Conservation (phyloP, 495 filamentous ascomycete species). For the Neohortaea acidophila region DNA sequence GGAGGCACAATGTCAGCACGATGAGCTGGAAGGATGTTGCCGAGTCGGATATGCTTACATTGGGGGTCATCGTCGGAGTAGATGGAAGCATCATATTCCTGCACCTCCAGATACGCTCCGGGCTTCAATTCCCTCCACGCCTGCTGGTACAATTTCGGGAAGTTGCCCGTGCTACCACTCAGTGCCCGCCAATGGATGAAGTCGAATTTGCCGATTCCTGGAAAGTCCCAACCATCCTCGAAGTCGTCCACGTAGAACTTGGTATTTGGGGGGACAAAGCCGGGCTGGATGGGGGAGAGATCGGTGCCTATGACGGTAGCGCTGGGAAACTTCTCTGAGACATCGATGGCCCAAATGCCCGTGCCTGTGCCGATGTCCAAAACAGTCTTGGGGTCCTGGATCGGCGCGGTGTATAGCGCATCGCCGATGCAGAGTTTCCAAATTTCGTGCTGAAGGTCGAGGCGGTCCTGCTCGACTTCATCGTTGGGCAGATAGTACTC, state of each 20-base stretch:
- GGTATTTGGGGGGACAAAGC: constrained; percentile 21
- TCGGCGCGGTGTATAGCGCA: constrained; percentile 39
- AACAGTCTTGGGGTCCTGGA: constrained; percentile 22
- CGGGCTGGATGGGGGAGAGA: constrained; percentile 23
- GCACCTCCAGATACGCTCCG: constrained; percentile 23
- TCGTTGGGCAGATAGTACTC: constrained; percentile 17
- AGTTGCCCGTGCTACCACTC: constrained; percentile 16
- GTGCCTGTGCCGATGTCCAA: constrained; percentile 28
- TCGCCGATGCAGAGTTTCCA: constrained; percentile 36
- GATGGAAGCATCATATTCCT: constrained; percentile 17
- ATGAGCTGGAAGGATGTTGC: no score
- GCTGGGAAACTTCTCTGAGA: constrained; percentile 3
- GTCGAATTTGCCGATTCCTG: constrained; percentile 18
- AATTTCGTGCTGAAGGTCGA: constrained; percentile 51
- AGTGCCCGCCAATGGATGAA: constrained; percentile 20
- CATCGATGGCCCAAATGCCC: constrained; percentile 24
- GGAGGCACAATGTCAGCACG: no score
- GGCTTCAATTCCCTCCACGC: constrained; percentile 13
- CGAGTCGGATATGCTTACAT: constrained; percentile 4
- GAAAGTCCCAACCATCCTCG: constrained; percentile 20
- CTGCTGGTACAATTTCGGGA: constrained; percentile 15
- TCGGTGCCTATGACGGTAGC: constrained; percentile 21
- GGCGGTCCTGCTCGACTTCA: constrained; percentile 37
- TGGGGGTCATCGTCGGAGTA: constrained; percentile 20
- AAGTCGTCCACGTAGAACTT: constrained; percentile 24